Evolutionary conservation across 2,329 filamentous ascomycete species (phyloP).

Genomic region (Arthrobotrys iridis): DNA sequence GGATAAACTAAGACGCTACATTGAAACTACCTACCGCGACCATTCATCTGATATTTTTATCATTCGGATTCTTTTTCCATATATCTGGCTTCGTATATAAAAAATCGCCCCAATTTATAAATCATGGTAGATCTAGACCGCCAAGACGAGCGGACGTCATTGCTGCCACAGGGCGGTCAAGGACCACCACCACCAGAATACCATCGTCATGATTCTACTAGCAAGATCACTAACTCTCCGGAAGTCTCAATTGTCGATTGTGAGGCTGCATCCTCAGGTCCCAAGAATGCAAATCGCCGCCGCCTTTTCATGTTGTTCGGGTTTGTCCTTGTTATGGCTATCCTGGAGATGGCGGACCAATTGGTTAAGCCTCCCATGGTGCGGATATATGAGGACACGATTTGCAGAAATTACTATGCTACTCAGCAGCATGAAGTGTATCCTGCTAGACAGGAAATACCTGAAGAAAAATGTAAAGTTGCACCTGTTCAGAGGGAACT

Average conservation of each 20-base stretch:
- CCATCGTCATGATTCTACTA: not conserved
- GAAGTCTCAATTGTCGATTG: constrained; percentile 1
- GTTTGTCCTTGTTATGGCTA: constrained; percentile 14
- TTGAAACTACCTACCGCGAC: not conserved
- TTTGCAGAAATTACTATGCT: constrained; percentile 42
- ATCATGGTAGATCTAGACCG: not conserved
- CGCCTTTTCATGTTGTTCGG: constrained; percentile 9
- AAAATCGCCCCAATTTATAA: not conserved
- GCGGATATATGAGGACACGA: constrained; percentile 50
- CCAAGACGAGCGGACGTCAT: constrained; percentile 26
- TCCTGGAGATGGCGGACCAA: constrained; percentile 18
- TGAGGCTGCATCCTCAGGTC: not conserved
- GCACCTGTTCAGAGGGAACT: constrained; percentile 41
- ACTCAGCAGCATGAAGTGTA: constrained; percentile 15
- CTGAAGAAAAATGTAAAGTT: constrained; percentile 45
- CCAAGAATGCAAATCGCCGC: constrained; percentile 3
- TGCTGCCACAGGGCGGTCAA: not conserved
- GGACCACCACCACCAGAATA: not conserved
- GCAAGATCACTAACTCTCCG: not conserved
- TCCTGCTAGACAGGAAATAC: constrained; percentile 19
- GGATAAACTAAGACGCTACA: not conserved
- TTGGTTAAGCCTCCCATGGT: constrained; percentile 17
- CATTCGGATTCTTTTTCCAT: not conserved
- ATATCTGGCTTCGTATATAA: not conserved
- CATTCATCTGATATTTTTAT: not conserved